Base-by-base conservation (phyloP, 352 stramenopile genomes). In the Phytophthora ramorum region DNA sequence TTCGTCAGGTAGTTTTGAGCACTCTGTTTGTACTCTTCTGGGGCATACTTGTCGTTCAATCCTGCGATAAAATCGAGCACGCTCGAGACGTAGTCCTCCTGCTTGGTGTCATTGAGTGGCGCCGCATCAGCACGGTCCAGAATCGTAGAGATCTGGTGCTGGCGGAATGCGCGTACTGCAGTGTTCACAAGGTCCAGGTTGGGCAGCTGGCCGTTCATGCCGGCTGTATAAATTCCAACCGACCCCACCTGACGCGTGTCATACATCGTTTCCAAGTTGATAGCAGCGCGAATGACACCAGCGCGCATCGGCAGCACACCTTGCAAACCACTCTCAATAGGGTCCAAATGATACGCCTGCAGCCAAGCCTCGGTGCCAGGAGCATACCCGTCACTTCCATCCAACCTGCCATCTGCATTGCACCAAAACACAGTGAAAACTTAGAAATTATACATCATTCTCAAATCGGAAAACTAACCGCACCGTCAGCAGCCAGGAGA, bases 161-260 rank as follows among this genome's bases (percentile, higher is more conserved):
- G 57, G 13, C 66, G 60, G 10, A 88, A 69, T 12, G 85, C 72
- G 9, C 78, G 69, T 13, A 93, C 81, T 0, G 82, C 86, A 2
- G 80, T 85, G 65, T 97, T 97, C 22, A 97, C 78, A 6, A 96
- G 81, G 69, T 97, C 89, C 22, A 96, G 61, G 22, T 97, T 97
- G 4, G 89, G 89, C 14, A 97, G 71, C 54, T 95, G 88, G 14
- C 89, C 89, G 60, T 97, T 96, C 63, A 81, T 86, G 0, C 89
- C 87, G 7, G 86, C 80, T 0, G 73, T 79, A 44, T 90, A 89
- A 22, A 96, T 73, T 14, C 81, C 85, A 7, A 93, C 63, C 0
- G 69, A 60, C 10, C 69, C 70, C 20, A 76, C 66, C 7, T 49
- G 54, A 13, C 40, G 62, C 32, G 75, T 65, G 24, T 77, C 24